Evolutionary conservation across 1,139 yeast genomes (phyloP).

Genomic region (Magnusiomyces fungicola): DNA sequence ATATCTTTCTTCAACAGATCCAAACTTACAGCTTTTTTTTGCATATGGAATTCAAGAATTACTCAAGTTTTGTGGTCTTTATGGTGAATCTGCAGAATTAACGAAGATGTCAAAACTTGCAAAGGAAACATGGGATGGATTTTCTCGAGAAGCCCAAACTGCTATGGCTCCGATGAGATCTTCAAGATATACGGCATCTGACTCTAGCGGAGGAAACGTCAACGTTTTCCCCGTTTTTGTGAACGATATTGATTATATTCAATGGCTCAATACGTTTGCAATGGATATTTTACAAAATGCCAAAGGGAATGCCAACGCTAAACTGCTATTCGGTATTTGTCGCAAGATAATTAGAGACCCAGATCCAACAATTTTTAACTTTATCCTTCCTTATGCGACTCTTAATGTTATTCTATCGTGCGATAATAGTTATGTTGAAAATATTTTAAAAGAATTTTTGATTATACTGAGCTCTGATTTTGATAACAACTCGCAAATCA

Average conservation of each 20-base stretch:
- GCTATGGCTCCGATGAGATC: slow-evolving; percentile 69
- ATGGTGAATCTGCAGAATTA: slow-evolving; percentile 24
- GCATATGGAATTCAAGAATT: slow-evolving; percentile 90
- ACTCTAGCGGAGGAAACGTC: slow-evolving; percentile 26
- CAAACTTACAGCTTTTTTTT: slow-evolving; percentile 72
- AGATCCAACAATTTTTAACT: slow-evolving; percentile 61
- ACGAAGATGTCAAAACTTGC: too few species aligned
- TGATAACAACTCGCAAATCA: slow-evolving; percentile 42
- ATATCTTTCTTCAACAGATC: slow-evolving; percentile 86
- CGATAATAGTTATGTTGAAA: slow-evolving; percentile 38
- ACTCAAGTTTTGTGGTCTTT: slow-evolving; percentile 56
- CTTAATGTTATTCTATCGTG: slow-evolving; percentile 57
- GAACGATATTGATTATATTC: slow-evolving; percentile 34
- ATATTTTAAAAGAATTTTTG: slow-evolving; percentile 51
- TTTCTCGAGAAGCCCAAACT: slow-evolving; percentile 62
- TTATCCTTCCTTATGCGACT: slow-evolving; percentile 72
- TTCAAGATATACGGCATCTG: slow-evolving; percentile 60
- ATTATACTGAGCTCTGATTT: slow-evolving; percentile 43
- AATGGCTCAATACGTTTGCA: slow-evolving; percentile 68
- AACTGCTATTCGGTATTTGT: slow-evolving; percentile 55
- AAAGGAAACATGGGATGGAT: slow-evolving; percentile 67
- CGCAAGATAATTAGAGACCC: slow-evolving; percentile 53
- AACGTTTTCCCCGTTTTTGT: slow-evolving; percentile 43
- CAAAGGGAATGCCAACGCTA: slow-evolving; percentile 34
- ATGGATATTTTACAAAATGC: slow-evolving; percentile 52